Conservation (phyloP, 2,329 filamentous ascomycete genomes). For the Pseudophaeomoniella oleicola region DNA sequence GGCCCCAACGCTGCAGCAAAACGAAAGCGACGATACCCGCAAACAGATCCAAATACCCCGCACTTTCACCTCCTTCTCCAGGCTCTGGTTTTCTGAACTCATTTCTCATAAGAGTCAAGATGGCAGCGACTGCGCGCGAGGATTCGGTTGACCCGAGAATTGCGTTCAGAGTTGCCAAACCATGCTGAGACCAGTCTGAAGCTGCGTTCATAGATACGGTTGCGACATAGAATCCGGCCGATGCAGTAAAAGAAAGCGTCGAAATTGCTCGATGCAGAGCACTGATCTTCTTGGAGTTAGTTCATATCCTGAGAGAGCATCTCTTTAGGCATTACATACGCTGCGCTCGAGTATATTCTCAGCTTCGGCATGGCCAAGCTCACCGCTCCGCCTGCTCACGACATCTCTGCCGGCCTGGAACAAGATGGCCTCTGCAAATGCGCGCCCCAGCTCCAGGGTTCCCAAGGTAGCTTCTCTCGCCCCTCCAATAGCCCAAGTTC, state of each 20-base stretch:
- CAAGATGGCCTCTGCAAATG: constrained; percentile 28
- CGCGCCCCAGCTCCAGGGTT: constrained; percentile 27
- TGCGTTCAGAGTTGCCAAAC: constrained; percentile 29
- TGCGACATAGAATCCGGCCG: constrained; percentile 30
- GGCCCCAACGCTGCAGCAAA: constrained; percentile 30
- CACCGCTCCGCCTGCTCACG: constrained; percentile 31
- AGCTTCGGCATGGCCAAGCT: constrained; percentile 24
- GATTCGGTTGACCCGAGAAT: constrained; percentile 33
- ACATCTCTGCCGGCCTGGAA: constrained; percentile 29
- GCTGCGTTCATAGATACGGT: constrained; percentile 27
- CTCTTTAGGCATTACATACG: constrained; percentile 21
- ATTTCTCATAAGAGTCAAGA: constrained; percentile 29
- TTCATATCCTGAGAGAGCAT: constrained; percentile 4
- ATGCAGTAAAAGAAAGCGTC: constrained; percentile 31
- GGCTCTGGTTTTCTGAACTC: constrained; percentile 25
- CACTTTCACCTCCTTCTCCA: constrained; percentile 19
- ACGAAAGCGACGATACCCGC: constrained; percentile 29
- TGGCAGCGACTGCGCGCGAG: constrained; percentile 31
- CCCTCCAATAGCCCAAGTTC: constrained; percentile 27
- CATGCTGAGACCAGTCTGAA: constrained; percentile 26
- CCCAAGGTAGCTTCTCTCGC: constrained; percentile 29
- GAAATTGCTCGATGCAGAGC: constrained; percentile 29
- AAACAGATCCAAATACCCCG: constrained; percentile 28
- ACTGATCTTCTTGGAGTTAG: constrained; percentile 19
- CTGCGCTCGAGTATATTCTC: constrained; percentile 30